Conservation (phyloP, 257 asterid genomes). For the Nicotiana sylvestris region DNA sequence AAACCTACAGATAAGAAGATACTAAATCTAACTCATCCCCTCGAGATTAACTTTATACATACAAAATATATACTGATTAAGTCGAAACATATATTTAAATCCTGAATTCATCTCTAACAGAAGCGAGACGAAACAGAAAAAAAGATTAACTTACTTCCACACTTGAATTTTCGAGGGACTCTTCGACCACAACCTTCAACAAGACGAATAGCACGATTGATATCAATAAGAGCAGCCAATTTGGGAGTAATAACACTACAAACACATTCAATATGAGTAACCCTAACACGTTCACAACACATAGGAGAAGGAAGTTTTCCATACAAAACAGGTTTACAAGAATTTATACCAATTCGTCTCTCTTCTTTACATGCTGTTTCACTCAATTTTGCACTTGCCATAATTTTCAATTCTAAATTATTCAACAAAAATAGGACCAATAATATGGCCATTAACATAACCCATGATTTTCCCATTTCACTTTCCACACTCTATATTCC, state of each 20-base stretch:
- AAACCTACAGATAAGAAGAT: no score
- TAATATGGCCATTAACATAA: not conserved
- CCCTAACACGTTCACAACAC: slow-evolving; percentile 20
- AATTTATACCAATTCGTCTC: slow-evolving; percentile 5
- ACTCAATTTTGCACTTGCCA: slow-evolving; percentile 2
- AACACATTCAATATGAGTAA: slow-evolving; percentile 15
- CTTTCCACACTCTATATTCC: not conserved
- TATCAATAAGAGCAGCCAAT: slow-evolving; percentile 21
- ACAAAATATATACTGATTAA: no score
- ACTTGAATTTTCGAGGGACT: slow-evolving; percentile 31
- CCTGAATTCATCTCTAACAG: not conserved
- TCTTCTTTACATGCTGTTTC: slow-evolving; percentile 12
- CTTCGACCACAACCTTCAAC: slow-evolving; percentile 26
- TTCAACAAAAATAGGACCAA: not conserved
- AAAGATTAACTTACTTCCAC: slow-evolving; percentile 26
- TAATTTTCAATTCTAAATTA: not conserved
- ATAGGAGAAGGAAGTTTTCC: slow-evolving; percentile 20
- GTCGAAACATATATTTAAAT: not conserved
- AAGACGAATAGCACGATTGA: slow-evolving; percentile 14
- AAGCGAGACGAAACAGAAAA: not conserved
- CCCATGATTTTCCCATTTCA: not conserved
- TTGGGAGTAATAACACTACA: slow-evolving; percentile 22
- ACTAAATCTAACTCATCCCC: no score
- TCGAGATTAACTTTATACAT: no score
- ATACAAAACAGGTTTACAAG: slow-evolving; percentile 22